These are phyloP conservation scores for Nymphaea colorata DNA, from an alignment of 164 flowering plant species.

Conservation along the genomic window DNA sequence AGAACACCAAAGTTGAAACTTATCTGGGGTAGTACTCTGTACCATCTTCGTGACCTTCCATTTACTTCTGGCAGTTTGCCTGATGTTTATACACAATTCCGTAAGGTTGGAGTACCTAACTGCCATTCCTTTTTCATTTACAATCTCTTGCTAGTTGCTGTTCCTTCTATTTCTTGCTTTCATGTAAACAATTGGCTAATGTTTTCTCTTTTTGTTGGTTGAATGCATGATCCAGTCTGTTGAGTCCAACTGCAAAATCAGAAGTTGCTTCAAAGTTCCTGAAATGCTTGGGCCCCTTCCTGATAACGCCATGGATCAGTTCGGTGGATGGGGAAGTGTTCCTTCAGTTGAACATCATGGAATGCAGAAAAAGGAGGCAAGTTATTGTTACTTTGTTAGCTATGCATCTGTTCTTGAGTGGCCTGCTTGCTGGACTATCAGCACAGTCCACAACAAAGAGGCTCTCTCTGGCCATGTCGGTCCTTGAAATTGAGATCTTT, in stretches of 20 bases:
- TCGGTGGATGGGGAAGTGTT: constrained; percentile 70
- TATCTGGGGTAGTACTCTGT: constrained; percentile 83
- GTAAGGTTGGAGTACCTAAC: constrained; percentile 40
- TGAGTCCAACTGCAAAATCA: constrained; percentile 53
- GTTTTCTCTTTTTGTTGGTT: constrained; percentile 1
- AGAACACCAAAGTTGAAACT: constrained; percentile 42
- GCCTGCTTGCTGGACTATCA: no score
- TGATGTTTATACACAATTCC: constrained; percentile 85
- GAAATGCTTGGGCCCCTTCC: constrained; percentile 60
- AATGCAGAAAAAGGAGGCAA: constrained; percentile 40
- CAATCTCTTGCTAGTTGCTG: neutral
- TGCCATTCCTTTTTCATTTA: neutral
- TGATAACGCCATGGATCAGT: constrained; percentile 4
- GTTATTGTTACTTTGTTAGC: constrained; percentile 9
- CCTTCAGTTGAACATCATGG: constrained; percentile 58
- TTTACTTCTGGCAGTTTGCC: constrained; percentile 43
- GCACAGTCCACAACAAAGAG: no score
- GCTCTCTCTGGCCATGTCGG: no score
- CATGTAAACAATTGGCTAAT: neutral
- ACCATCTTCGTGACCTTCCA: constrained; percentile 87
- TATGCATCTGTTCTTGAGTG: neutral
- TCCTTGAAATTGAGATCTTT: no score
- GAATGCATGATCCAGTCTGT: constrained; percentile 42
- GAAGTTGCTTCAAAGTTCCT: constrained; percentile 58
- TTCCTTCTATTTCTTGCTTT: neutral